A percentile compares a stretch with the other conserved stretches of the same genome.
Conservation (phyloP, 2,329 filamentous ascomycete species). For the Ophiostoma sp. region DNA sequence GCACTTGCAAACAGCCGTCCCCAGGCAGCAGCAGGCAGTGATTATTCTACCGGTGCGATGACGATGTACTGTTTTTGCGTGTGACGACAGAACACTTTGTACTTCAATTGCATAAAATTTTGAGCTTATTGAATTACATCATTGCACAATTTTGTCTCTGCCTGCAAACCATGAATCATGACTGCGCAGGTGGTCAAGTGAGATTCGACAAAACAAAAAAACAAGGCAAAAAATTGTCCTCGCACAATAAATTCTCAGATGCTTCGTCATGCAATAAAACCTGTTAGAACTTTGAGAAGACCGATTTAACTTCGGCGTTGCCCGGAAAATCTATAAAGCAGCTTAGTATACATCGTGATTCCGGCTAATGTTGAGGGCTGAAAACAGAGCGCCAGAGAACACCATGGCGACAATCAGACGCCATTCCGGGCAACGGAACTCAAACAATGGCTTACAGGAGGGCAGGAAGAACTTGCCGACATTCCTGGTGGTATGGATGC, state of each 20-base stretch:
- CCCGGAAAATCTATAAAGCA: not conserved
- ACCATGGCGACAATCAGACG: not conserved
- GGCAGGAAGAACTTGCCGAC: slow-evolving; percentile 2
- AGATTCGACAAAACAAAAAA: not conserved
- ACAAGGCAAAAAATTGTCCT: not conserved
- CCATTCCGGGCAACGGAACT: not conserved
- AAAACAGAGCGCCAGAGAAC: not conserved
- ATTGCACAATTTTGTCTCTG: not conserved
- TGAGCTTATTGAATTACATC: not conserved
- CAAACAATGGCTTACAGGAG: not conserved
- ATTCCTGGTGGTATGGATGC: not conserved
- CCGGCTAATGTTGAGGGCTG: not conserved
- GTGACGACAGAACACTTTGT: not conserved
- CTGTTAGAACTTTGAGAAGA: too few relatives aligned
- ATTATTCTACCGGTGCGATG: not conserved
- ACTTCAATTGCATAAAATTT: not conserved
- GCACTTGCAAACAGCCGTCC: not conserved
- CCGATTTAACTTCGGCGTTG: too few relatives aligned
- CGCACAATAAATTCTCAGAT: too few relatives aligned
- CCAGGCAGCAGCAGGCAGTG: slow-evolving; percentile 8
- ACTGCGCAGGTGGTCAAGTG: not conserved
- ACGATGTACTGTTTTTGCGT: not conserved
- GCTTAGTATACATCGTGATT: not conserved
- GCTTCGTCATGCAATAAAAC: too few relatives aligned
- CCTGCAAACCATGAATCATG: too few relatives aligned